Evolutionary conservation across 192 early-diverging fungal species (phyloP).

Genomic region (Cladochytrium replicatum): DNA sequence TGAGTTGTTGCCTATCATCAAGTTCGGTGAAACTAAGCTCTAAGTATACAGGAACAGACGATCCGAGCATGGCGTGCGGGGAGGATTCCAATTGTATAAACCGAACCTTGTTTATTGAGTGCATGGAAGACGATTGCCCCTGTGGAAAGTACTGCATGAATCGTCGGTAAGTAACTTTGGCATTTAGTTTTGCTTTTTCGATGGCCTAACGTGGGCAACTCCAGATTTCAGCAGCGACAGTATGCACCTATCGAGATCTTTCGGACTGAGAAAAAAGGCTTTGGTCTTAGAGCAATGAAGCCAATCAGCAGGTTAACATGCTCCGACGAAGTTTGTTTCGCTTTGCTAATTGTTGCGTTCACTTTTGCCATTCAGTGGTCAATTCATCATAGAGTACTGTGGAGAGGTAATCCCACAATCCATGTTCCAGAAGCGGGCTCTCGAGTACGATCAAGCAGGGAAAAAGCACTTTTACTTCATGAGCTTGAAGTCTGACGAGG

Average conservation of each 20-base stretch:
- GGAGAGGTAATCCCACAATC: constrained; percentile 84
- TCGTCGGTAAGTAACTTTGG: constrained; percentile 44
- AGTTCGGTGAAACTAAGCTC: too few species aligned
- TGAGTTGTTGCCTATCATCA: too few species aligned
- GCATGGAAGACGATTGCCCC: constrained; percentile 79
- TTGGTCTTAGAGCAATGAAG: constrained; percentile 71
- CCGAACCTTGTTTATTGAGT: constrained; percentile 79
- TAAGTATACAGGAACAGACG: constrained; percentile 21
- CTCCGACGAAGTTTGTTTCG: too few species aligned
- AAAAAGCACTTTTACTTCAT: constrained; percentile 97
- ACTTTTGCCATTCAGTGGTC: constrained; percentile 39
- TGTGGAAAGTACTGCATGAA: constrained; percentile 83
- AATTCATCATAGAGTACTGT: constrained; percentile 95
- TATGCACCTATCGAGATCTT: constrained; percentile 84
- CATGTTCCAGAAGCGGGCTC: constrained; percentile 73
- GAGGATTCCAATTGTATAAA: constrained; percentile 87
- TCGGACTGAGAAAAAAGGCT: constrained; percentile 85
- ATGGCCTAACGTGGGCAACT: too few species aligned
- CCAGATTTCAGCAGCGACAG: constrained; percentile 73
- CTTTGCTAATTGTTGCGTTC: neutral
- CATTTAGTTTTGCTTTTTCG: neutral
- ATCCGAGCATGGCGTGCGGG: constrained; percentile 71
- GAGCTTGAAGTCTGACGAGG: constrained; percentile 84
- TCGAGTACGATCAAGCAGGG: constrained; percentile 70
- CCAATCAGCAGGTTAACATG: constrained; percentile 52